phyloP scores from a whole-genome alignment of 1,284 basidiomycete genomes.

The Gastroboletus turbinatus region DNA sequence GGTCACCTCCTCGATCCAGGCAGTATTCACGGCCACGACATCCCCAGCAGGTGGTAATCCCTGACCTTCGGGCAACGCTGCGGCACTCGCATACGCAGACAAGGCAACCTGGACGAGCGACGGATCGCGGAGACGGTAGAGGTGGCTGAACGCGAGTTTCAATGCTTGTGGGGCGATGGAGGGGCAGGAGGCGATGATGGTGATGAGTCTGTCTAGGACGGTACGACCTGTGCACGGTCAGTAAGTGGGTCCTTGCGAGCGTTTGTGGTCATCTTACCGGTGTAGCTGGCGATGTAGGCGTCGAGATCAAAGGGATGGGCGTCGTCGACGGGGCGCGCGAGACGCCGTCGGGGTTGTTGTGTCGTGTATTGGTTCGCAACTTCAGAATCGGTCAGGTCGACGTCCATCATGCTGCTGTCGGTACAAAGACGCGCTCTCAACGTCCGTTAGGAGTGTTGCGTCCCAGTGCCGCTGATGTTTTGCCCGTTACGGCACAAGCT shows the following conservation, averaged over 20 bases:
- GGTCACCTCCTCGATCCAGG: slow-evolving; percentile 66
- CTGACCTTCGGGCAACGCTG: slow-evolving; percentile 38
- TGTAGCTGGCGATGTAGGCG: slow-evolving; percentile 38
- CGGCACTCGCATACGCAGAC: slow-evolving; percentile 55
- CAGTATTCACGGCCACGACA: slow-evolving; percentile 49
- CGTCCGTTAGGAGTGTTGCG: slow-evolving; percentile 5
- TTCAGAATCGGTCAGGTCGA: slow-evolving; percentile 32
- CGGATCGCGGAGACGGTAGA: slow-evolving; percentile 62
- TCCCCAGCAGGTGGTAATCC: slow-evolving; percentile 48
- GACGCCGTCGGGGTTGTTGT: slow-evolving; percentile 17
- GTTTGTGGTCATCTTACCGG: slow-evolving; percentile 18
- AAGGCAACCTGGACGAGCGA: slow-evolving; percentile 56
- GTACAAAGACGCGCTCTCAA: neutral
- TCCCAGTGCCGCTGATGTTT: neutral
- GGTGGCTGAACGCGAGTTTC: slow-evolving; percentile 58
- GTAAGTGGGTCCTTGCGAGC: neutral
- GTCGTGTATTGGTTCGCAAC: slow-evolving; percentile 11
- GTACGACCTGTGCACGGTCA: slow-evolving; percentile 53
- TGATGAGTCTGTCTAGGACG: slow-evolving; percentile 65
- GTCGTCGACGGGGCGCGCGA: slow-evolving; percentile 55
- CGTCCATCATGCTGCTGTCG: slow-evolving; percentile 27
- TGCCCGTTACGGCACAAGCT: accelerated
- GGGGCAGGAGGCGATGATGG: slow-evolving; percentile 64
- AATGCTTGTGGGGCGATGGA: slow-evolving; percentile 68
- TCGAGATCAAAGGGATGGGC: slow-evolving; percentile 81